Evolutionary conservation across 192 early-diverging fungal species (phyloP), one percentile per base, ranked within the genome.

Genomic region (Dispira parvispora): DNA sequence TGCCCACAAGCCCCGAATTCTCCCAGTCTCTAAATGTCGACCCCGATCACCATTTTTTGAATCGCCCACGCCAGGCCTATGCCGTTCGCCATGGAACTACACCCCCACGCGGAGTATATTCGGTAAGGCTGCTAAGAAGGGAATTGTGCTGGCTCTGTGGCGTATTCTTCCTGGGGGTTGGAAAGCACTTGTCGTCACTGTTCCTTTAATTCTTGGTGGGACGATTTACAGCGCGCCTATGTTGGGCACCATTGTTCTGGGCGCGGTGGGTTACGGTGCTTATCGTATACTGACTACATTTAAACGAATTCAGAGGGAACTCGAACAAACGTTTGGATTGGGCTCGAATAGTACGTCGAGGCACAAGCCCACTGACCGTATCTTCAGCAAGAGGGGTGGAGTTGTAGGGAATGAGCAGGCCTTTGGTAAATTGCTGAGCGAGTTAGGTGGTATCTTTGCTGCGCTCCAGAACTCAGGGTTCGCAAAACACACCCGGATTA

Each of bases 111-210:
- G n/a, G n/a, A n/a, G n/a, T n/a, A n/a, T n/a, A n/a, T n/a, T n/a
- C n/a, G n/a, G n/a, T n/a, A n/a, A n/a, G n/a, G n/a, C n/a, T n/a
- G n/a, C n/a, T n/a, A n/a, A n/a, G n/a, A n/a, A n/a, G n/a, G n/a
- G n/a, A n/a, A n/a, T n/a, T n/a, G n/a, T n/a, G n/a, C n/a, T n/a
- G 55, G 55, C 55, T 11, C 28, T 56, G 13, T 56, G 55, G 55
- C 55, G 46, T 11, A 46, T 46, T 18, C 46, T 46, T 11, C 46
- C 46, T 18, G 46, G 46, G 11, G 18, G 46, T 46, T 46, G 46
- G 46, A 46, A 46, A 18, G 46, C 46, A 11, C 11, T 18, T 46
- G 46, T 18, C 46, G 11, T 46, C 11, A 18, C 11, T 11, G 46
- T 11, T 46, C 11, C 46, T 11, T 12, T 18, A 18, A 18, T 46